These are phyloP conservation scores for Nicotiana rustica DNA, from an alignment of 305 asterid species.

Conservation along the genomic window DNA sequence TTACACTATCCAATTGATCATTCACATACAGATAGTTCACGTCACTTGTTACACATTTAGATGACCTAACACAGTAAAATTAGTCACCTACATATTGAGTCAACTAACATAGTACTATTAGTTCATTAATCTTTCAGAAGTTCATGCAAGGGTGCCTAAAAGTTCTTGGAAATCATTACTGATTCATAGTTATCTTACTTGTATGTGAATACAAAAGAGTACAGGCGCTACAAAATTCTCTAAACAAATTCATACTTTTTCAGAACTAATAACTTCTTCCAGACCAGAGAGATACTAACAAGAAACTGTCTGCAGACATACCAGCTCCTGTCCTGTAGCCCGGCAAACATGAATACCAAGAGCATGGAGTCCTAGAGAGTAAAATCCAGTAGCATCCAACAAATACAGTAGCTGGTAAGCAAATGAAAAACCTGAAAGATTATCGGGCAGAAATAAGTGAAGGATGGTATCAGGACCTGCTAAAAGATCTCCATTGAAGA, in stretches of 20 bases:
- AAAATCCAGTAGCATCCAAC: slow-evolving; percentile 83
- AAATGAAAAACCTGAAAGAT: slow-evolving; percentile 79
- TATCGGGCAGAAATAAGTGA: slow-evolving; percentile 32
- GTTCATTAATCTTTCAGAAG: slow-evolving; percentile 19
- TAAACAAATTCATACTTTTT: neutral
- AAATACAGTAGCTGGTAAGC: slow-evolving; percentile 93
- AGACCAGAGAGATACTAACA: slow-evolving; percentile 26
- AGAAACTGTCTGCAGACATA: slow-evolving; percentile 45
- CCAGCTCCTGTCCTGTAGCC: slow-evolving; percentile 99
- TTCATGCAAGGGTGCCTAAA: neutral
- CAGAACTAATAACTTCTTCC: neutral
- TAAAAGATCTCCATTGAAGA: neutral
- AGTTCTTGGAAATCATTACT: neutral
- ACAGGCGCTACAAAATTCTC: neutral
- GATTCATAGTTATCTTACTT: slow-evolving; percentile 2
- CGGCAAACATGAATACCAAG: slow-evolving; percentile 95
- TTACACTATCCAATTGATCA: neutral
- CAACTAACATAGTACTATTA: neutral
- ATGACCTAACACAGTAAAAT: neutral
- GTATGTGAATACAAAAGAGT: neutral
- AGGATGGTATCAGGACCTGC: neutral
- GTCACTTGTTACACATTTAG: neutral
- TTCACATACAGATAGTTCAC: slow-evolving; percentile 17
- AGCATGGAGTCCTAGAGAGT: slow-evolving; percentile 83
- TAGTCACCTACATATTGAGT: neutral